Conservation (phyloP, 2,329 filamentous ascomycete species). For the Phialemonium atrogriseum region DNA sequence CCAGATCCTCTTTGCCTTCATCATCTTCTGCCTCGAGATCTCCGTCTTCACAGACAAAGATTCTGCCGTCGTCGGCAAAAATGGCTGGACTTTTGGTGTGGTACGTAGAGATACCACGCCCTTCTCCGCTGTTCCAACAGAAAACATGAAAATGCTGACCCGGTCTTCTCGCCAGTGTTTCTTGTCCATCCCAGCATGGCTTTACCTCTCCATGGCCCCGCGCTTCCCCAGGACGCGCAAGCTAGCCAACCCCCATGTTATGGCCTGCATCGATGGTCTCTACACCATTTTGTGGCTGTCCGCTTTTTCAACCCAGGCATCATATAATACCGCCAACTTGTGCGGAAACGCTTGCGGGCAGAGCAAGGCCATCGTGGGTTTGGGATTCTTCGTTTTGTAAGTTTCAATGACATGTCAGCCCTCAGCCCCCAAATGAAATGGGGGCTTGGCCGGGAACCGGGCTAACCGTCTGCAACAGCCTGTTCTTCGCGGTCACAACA, state of each 20-base stretch:
- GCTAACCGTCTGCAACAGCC: conserved; percentile 29
- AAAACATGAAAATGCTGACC: no score
- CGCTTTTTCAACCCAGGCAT: conserved; percentile 56
- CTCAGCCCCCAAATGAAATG: conserved; percentile 3
- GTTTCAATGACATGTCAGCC: conserved; percentile 16
- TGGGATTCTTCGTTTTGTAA: conserved; percentile 57
- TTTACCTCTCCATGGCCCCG: conserved; percentile 58
- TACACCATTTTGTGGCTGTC: conserved; percentile 58
- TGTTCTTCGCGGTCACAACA: conserved; percentile 46
- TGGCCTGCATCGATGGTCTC: conserved; percentile 49
- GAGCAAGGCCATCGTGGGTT: conserved; percentile 54
- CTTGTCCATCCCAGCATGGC: conserved; percentile 53
- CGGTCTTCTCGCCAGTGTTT: conserved; percentile 43
- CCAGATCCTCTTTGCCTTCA: conserved; percentile 46
- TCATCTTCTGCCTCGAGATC: conserved; percentile 52
- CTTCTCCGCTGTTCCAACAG: background rate
- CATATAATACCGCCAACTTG: conserved; percentile 48
- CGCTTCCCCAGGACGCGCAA: conserved; percentile 53
- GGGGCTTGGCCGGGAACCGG: background rate
- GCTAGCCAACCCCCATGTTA: conserved; percentile 53
- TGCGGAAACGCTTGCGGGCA: conserved; percentile 50
- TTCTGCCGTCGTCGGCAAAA: conserved; percentile 45
- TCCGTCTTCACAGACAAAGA: conserved; percentile 43
- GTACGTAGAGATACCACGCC: conserved; percentile 31
- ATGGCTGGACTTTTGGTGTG: conserved; percentile 56